phyloP scores from a whole-genome alignment of 1,139 yeast species.

The Schwanniomyces etchellsii region DNA sequence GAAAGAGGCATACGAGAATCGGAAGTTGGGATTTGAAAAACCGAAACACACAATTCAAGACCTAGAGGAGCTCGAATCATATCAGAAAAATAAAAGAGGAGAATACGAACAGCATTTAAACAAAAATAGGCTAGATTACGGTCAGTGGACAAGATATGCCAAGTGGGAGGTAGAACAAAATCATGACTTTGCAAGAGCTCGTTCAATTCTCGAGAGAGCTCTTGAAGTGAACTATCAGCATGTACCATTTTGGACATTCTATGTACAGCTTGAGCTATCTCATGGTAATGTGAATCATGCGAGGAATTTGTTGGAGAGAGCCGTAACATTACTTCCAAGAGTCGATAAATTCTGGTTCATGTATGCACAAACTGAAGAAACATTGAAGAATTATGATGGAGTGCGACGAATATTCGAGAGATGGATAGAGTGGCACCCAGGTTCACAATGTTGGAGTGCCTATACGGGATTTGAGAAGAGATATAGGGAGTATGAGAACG shows the following conservation, averaged over 20 bases:
- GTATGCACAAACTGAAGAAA: constrained; percentile 78
- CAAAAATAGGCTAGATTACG: constrained; percentile 71
- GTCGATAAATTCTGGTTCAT: constrained; percentile 85
- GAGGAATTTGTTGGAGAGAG: constrained; percentile 75
- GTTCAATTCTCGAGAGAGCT: constrained; percentile 88
- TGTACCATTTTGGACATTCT: constrained; percentile 83
- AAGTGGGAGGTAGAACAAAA: constrained; percentile 75
- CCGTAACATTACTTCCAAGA: constrained; percentile 66
- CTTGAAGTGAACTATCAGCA: constrained; percentile 67
- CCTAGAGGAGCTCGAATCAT: constrained; percentile 71
- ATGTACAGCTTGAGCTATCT: constrained; percentile 72
- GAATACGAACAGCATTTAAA: constrained; percentile 85
- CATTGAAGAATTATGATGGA: constrained; percentile 56
- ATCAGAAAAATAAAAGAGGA: constrained; percentile 67
- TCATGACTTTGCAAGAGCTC: constrained; percentile 65
- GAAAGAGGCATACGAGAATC: constrained; percentile 28
- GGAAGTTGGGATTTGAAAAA: constrained; percentile 30
- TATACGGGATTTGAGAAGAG: constrained; percentile 69
- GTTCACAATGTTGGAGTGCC: constrained; percentile 65
- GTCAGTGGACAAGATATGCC: constrained; percentile 93
- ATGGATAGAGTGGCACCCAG: constrained; percentile 79
- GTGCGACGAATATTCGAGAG: constrained; percentile 66
- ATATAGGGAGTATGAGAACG: constrained; percentile 54
- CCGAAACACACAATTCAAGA: constrained; percentile 60
- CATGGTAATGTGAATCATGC: constrained; percentile 81